Evolutionary conservation across 2,329 filamentous ascomycete species (phyloP), one percentile per base, ranked within the genome.

Genomic region (Conoideocrella luteorostrata): DNA sequence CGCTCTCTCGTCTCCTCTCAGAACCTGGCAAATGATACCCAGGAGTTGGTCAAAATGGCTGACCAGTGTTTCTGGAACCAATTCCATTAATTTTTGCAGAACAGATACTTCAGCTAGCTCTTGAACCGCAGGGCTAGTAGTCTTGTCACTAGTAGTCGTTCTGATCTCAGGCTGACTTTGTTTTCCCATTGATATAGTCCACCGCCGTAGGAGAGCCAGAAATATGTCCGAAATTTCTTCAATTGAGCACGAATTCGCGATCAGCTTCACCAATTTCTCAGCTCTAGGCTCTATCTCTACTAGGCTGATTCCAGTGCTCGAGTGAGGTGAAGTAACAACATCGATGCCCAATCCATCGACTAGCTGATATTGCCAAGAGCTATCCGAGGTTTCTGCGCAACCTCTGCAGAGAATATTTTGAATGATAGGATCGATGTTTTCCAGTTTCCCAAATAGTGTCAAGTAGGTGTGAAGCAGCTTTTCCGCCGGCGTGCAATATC

Each of bases 71-170:
- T 82, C 75, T 1, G 80, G 74, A 36, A 82, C 74, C 36, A 68
- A 72, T 20, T 77, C 74, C 60, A 87, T 78, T 62, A 88, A 72
- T 26, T 72, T 74, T 53, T 86, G 80, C 7, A 87, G 68, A 1
- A 86, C 62, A 39, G 79, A 79, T 5, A 80, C 69, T 49, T 84
- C 72, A 5, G 74, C 60, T 1, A 88, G 63, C 4, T 70, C 67
- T 4, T 56, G 56, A 3, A 78, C 46, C 0, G 75, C 65, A 36
- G 77, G 69, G 2, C 59, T 53, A 1, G 54, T 43, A 4, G 62
- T 52, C 2, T 66, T 57, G 17, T 62, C 52, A 9, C 54, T 51
- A 5, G 66, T 46, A 4, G 56, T 46, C 5, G 57, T 48, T n/a
- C 59, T 56, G 44, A 55, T 56, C 7, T 48, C 52, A 3, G 47